Evolutionary conservation across 331 rosid species (phyloP), one percentile per base, ranked within the genome.

Genomic region (Quercus phellos): DNA sequence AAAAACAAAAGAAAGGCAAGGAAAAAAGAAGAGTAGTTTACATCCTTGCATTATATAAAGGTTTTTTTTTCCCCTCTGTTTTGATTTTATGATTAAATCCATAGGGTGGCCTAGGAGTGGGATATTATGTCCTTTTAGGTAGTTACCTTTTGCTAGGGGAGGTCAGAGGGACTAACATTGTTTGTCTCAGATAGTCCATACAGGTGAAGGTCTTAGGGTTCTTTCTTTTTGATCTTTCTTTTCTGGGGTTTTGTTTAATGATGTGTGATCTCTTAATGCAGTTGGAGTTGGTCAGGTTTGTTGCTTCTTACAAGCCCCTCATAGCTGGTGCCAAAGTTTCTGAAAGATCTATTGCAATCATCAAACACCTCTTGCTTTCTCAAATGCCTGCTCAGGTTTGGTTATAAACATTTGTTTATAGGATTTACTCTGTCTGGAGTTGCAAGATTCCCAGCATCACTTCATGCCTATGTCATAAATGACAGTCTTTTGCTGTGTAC

Each of bases 231-330:
- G 18, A 38, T 63, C 43, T 63, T 38, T 63, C 64, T 60, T 32
- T 86, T 56, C 55, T 51, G 38, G 16, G 19, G 51, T 50, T 34
- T 82, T 35, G 79, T 73, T 77, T 50, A 76, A 80, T 84, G 81
- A 75, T 70, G 38, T 71, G 56, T 85, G 76, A 63, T 83, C 81
- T 80, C 72, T 75, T 22, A 16, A 70, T 85, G 90, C 98, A 95
- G 99, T 72, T 90, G 83, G 99, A 95, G 68, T 80, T 95, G 90
- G 79, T 90, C 85, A 90, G 84, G 87, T 82, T 90, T 83, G 84
- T 93, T 75, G 88, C 98, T 70, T 93, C 90, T 29, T 87, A 89
- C 93, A 92, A 91, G 86, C 98, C 99, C 78, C 77, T 91, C 51
- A 79, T 89, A 74, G 93, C 93, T 58, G 91, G 89, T 70, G 86